Evolutionary conservation across 345 rosid genomes (phyloP).

Genomic region (Gossypium rotundifolium): DNA sequence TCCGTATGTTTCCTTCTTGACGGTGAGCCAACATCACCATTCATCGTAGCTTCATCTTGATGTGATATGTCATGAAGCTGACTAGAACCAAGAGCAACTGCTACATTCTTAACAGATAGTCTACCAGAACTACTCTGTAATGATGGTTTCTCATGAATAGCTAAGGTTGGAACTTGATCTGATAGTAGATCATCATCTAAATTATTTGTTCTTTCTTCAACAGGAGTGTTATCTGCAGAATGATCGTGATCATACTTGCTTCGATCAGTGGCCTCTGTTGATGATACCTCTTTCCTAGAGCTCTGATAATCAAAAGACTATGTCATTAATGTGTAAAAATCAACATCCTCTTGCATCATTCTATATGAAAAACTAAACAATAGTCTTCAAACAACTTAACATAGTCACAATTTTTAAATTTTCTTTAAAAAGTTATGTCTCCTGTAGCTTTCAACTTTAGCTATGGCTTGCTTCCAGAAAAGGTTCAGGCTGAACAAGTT

Average conservation of each 20-base stretch:
- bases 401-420: background rate
- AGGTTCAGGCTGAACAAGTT: constrained; percentile 11
- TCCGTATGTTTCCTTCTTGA: constrained; percentile 30
- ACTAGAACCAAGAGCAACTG: constrained; percentile 26
- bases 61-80: constrained; percentile 34
- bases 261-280: constrained; percentile 36
- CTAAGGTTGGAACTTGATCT: constrained; percentile 80
- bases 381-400: constrained; percentile 5
- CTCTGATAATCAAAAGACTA: constrained; percentile 35
- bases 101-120: constrained; percentile 33
- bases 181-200: constrained; percentile 52
- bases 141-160: constrained; percentile 51
- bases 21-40: constrained; percentile 46
- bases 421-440: background rate
- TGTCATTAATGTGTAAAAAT: constrained; percentile 2
- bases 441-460: background rate
- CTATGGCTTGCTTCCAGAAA: background rate
- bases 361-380: background rate
- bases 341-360: constrained; percentile 3
- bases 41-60: constrained; percentile 36
- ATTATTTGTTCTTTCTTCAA: constrained; percentile 43
- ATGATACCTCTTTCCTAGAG: constrained; percentile 34
- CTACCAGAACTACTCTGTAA: constrained; percentile 34
- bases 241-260: constrained; percentile 38
- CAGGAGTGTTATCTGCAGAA: constrained; percentile 35